These are phyloP conservation scores for Mucor sp. DNA, from an alignment of 371 early-diverging fungal species.

Conservation along the genomic window DNA sequence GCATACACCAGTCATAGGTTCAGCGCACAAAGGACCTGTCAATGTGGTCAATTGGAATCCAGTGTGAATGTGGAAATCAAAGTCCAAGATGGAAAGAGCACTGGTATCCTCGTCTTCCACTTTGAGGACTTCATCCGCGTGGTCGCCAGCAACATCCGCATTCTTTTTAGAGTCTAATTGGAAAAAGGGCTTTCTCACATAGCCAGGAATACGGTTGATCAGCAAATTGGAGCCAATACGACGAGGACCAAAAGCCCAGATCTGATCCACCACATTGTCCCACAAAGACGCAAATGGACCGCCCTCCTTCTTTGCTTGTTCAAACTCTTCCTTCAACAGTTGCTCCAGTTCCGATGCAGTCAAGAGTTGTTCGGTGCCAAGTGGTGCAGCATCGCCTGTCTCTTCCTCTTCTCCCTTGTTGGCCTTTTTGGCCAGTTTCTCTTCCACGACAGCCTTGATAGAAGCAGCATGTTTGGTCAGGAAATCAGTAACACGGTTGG, in stretches of 20 bases:
- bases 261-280: slow-evolving; percentile 55
- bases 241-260: slow-evolving; percentile 83
- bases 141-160: slow-evolving; percentile 24
- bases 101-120: slow-evolving; percentile 29
- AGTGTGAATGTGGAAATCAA: slow-evolving; percentile 80
- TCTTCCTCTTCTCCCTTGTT: slow-evolving; percentile 25
- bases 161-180: slow-evolving; percentile 27
- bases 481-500: slow-evolving; percentile 65
- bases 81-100: slow-evolving; percentile 54
- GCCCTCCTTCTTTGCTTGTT: slow-evolving; percentile 47
- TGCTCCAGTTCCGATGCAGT: slow-evolving; percentile 39
- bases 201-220: slow-evolving; percentile 69
- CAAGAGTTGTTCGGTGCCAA: slow-evolving; percentile 18
- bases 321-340: slow-evolving; percentile 45
- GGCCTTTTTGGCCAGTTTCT: slow-evolving; percentile 37
- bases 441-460: slow-evolving; percentile 65
- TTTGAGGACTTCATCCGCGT: slow-evolving; percentile 40
- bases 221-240: slow-evolving; percentile 90
- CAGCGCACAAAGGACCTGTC: slow-evolving; percentile 92
- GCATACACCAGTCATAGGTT: slow-evolving; percentile 91
- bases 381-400: slow-evolving; percentile 10
- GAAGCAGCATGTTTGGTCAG: slow-evolving; percentile 61
- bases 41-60: slow-evolving; percentile 95
- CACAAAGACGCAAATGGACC: slow-evolving; percentile 43
- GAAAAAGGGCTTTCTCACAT: slow-evolving; percentile 52